Percentiles rank a stretch among this genome's conserved stretches.
These are phyloP conservation scores for Monosporascus sp. DNA, from an alignment of 2,329 filamentous ascomycete species.

Conservation along the genomic window DNA sequence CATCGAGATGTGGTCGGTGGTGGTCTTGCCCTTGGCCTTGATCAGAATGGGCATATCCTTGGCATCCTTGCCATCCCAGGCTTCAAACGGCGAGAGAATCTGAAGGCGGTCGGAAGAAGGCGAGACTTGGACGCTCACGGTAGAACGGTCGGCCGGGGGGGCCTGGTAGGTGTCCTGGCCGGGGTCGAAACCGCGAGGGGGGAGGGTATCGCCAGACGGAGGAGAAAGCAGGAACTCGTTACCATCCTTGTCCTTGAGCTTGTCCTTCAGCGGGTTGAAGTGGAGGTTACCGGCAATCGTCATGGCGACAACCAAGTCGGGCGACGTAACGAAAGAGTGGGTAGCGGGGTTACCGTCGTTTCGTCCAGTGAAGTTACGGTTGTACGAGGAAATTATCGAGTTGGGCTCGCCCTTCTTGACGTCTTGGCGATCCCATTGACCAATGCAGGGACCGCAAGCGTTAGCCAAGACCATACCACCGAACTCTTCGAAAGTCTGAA, in stretches of 20 bases:
- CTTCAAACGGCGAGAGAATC: slow-evolving; percentile 75
- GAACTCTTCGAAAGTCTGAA: slow-evolving; percentile 93
- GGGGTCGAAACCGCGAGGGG: slow-evolving; percentile 77
- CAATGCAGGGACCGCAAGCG: slow-evolving; percentile 88
- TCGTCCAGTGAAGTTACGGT: slow-evolving; percentile 98
- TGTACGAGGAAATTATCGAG: slow-evolving; percentile 98
- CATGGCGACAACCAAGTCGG: slow-evolving; percentile 83
- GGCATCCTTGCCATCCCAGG: slow-evolving; percentile 92
- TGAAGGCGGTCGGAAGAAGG: slow-evolving; percentile 92
- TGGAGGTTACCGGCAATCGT: slow-evolving; percentile 76
- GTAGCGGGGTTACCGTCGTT: slow-evolving; percentile 95
- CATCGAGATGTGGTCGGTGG: slow-evolving; percentile 96
- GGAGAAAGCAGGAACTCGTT: slow-evolving; percentile 87
- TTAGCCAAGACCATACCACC: slow-evolving; percentile 93
- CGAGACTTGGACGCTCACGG: slow-evolving; percentile 74
- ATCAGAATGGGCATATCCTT: slow-evolving; percentile 83
- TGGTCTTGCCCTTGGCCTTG: slow-evolving; percentile 95
- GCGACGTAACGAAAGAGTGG: slow-evolving; percentile 88
- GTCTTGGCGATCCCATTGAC: slow-evolving; percentile 91
- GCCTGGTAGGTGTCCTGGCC: slow-evolving; percentile 95
- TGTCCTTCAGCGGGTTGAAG: slow-evolving; percentile 95
- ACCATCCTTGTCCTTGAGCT: slow-evolving; percentile 88
- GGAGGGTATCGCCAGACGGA: slow-evolving; percentile 78
- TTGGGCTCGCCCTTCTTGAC: slow-evolving; percentile 94
- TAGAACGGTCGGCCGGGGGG: slow-evolving; percentile 71